Base-by-base conservation (phyloP, 495 filamentous ascomycete species). In the Echria macrotheca region DNA sequence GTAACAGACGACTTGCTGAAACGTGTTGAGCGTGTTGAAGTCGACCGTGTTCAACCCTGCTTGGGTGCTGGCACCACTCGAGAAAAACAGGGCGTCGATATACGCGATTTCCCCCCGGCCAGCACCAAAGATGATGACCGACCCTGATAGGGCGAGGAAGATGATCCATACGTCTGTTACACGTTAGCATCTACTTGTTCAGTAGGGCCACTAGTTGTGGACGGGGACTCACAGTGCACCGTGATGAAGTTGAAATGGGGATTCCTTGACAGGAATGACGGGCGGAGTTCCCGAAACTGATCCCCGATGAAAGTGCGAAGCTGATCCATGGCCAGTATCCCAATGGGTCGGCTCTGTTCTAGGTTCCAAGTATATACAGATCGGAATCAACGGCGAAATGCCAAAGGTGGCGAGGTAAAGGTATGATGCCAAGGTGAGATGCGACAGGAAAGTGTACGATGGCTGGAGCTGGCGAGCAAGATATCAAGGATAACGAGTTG, bases 71-170 rank as follows among this genome's bases (percentile, higher is more conserved):
- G 84, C 75, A 11, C 94, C 90, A 50, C 74, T 76, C 10, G 84
- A 75, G 51, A 95, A 85, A 72, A 95, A 89, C 14, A 99, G 77
- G 11, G 90, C 87, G 75, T 99, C 90, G 51, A 91, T 87, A 57
- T 94, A 99, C 5, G 66, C 51, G 32, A 99, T 60, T 5, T 76
- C 58, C 12, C 74, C 75, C 11, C 61, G 32, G 51, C 66, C 67
- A 14, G 64, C 49, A n/a, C 77, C 72, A 50, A 77, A 96, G 12
- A 97, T 57, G 8, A 96, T 70, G 49, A 96, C 62, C 2, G 90
- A 95, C 4, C 82, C 83, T 36, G 89, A 12, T 26, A 99, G 63
- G 1, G 68, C 73, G 61, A 83, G 73, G 38, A 70, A 66, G 18
- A 95, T 77, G 43, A 99, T 80, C 65, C 89, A 96, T 43, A 82